These are phyloP conservation scores for Alternaria triticimaculans DNA, from an alignment of 2,329 filamentous ascomycete genomes.

Conservation along the genomic window DNA sequence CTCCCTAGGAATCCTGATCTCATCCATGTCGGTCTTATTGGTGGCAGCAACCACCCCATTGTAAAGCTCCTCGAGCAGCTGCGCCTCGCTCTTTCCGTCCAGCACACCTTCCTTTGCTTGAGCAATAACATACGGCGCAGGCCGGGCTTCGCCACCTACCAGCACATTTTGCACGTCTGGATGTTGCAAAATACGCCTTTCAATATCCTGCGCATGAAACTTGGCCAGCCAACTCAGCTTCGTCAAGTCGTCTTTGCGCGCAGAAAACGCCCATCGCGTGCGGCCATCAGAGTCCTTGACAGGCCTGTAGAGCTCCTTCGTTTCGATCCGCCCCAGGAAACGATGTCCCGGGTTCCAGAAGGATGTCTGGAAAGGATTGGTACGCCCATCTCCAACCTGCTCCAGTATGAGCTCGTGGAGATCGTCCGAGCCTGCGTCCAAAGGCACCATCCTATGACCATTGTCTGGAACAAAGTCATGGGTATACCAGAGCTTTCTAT, in stretches of 20 bases:
- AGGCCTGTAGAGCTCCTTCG: conserved; percentile 45
- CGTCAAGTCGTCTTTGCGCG: conserved; percentile 30
- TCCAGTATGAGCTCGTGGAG: conserved; percentile 36
- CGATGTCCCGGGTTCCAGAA: conserved; percentile 35
- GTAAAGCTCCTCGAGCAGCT: conserved; percentile 18
- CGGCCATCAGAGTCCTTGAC: conserved; percentile 30
- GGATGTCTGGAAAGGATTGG: conserved; percentile 6
- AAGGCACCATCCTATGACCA: conserved; percentile 14
- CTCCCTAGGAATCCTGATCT: conserved; percentile 21
- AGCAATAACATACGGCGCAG: conserved; percentile 24
- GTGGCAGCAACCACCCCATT: conserved; percentile 1
- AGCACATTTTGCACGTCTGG: conserved; percentile 10
- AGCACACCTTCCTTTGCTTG: conserved; percentile 18
- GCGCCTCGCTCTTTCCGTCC: conserved; percentile 7
- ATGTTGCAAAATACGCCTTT: conserved; percentile 20
- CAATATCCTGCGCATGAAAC: conserved; percentile 25
- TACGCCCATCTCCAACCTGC: neutral
- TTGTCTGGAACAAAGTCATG: conserved; percentile 24
- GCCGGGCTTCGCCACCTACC: conserved; percentile 25
- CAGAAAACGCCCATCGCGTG: conserved; percentile 22
- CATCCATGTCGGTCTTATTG: conserved; percentile 2
- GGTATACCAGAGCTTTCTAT: conserved; percentile 25
- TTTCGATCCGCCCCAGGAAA: conserved; percentile 38
- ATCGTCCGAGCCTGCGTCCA: conserved; percentile 24
- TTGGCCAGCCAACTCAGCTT: conserved; percentile 28